Conservation (phyloP, 208 protist species). For the Leishmania lainsoni region DNA sequence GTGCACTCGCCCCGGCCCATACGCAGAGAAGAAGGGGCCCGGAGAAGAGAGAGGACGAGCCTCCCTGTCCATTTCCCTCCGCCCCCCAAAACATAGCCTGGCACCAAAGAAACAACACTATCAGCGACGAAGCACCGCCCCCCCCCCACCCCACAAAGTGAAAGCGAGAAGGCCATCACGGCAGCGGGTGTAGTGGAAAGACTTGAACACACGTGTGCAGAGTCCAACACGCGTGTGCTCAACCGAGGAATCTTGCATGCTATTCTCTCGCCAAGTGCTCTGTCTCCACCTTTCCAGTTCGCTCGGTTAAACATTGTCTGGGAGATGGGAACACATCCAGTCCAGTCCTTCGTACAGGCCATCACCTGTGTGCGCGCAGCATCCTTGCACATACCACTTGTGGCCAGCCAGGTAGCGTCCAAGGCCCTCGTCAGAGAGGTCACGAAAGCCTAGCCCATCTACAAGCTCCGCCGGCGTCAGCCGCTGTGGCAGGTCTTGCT, state of each 20-base stretch:
- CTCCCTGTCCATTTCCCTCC: background rate
- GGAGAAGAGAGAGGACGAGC: conserved; percentile 91
- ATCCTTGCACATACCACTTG: conserved; percentile 95
- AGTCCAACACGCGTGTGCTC: background rate
- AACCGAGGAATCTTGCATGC: background rate
- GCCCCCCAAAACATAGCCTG: conserved; percentile 31
- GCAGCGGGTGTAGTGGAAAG: background rate
- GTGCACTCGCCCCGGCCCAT: background rate
- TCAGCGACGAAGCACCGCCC: too few species aligned
- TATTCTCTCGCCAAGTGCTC: background rate
- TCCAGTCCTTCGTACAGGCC: conserved; percentile 97
- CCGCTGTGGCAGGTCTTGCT: conserved; percentile 91
- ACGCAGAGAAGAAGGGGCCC: conserved; percentile 9
- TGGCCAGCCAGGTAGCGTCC: conserved; percentile 40
- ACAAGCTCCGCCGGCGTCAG: conserved; percentile 65
- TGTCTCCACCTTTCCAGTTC: background rate
- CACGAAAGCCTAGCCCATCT: conserved; percentile 55
- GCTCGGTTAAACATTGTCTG: conserved; percentile 22
- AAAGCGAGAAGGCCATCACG: background rate
- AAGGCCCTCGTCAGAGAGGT: conserved; percentile 34
- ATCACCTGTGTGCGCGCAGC: conserved; percentile 95
- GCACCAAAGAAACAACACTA: too few species aligned
- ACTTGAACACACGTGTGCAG: background rate
- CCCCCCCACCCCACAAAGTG: background rate
- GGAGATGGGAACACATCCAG: conserved; percentile 92